Conservation (phyloP, 2,329 filamentous ascomycete species). For the Saccharata proteae region DNA sequence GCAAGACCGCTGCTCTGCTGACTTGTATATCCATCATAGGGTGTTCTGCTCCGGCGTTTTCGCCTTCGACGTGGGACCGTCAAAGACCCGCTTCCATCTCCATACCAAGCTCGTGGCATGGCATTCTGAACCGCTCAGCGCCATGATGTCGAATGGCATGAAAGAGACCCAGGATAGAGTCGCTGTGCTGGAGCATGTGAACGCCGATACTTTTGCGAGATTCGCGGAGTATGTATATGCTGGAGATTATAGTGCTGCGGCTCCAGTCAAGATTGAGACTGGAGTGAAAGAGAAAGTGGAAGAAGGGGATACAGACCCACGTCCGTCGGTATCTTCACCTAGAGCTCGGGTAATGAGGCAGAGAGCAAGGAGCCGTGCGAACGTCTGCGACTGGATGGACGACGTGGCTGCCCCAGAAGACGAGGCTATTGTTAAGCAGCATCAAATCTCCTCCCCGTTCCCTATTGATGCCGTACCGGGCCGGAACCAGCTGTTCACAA, state of each 20-base stretch:
- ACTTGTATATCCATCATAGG: no score
- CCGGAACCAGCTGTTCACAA: neutral
- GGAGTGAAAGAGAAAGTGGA: no score
- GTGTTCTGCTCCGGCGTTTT: constrained; percentile 1
- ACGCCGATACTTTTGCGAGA: neutral
- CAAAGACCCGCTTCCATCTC: neutral
- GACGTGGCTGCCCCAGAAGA: neutral
- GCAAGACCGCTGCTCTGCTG: no score
- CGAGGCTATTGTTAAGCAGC: neutral
- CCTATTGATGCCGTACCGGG: neutral
- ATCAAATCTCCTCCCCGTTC: neutral
- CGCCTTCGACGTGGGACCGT: constrained; percentile 1
- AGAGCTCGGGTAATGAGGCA: no score
- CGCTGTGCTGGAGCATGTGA: constrained; percentile 1
- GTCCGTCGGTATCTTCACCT: no score
- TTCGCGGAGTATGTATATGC: constrained; percentile 2
- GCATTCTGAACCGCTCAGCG: neutral
- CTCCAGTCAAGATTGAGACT: no score
- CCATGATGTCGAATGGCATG: constrained; percentile 3
- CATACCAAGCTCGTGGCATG: constrained; percentile 2
- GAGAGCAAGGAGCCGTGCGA: neutral
- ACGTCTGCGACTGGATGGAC: neutral
- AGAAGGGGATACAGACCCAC: no score
- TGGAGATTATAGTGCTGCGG: constrained; percentile 1
- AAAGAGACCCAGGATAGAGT: neutral